Base-by-base conservation (phyloP, 257 asterid genomes). In the Anisodus tanguticus region DNA sequence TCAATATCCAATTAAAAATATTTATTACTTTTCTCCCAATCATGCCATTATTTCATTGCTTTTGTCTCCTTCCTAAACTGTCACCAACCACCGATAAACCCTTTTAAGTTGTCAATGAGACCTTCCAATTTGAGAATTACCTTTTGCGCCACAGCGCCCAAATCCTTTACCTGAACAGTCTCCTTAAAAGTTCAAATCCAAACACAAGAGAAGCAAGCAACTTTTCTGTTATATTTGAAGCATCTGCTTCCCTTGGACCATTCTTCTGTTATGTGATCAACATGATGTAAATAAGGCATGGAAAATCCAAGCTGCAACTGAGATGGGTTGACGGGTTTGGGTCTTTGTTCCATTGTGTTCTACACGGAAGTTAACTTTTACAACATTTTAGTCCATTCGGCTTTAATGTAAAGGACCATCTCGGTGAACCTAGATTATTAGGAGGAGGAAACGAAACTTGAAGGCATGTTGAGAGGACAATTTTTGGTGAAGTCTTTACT, bases 211-310 rank as follows among this genome's bases (percentile, higher is more conserved):
- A 53, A 71, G 58, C 58, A 45, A 71, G 59, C 39, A n/a, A 45
- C 80, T 71, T 71, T 45, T 45, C 79, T 45, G 58, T 22, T 45
- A 45, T 45, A n/a, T 22, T 45, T 72, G 59, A 72, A 72, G 39
- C 59, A 71, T 72, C 80, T 71, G 57, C 57, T 71, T 43, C 79
- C 79, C 26, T 43, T 47, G 79, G 79, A 71, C 80, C 39, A n/a
- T 39, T 71, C 80, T 45, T 45, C 58, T 45, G 58, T 45, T 41
- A 9, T 71, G 39, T 45, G 80, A 45, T 71, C 80, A 72, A 72
- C 39, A 72, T 72, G 11, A 22, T 12, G 80, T 10, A n/a, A 72
- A 72, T 10, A 72, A 19, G 79, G 59, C 41, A 45, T 72, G 59
- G 2, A 6, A 47, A 72, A 47, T 19, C 59, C 59, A 47, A 72